Evolutionary conservation across 768 basidiomycete genomes (phyloP).

Genomic region (Candolleomyces eurysporus): DNA sequence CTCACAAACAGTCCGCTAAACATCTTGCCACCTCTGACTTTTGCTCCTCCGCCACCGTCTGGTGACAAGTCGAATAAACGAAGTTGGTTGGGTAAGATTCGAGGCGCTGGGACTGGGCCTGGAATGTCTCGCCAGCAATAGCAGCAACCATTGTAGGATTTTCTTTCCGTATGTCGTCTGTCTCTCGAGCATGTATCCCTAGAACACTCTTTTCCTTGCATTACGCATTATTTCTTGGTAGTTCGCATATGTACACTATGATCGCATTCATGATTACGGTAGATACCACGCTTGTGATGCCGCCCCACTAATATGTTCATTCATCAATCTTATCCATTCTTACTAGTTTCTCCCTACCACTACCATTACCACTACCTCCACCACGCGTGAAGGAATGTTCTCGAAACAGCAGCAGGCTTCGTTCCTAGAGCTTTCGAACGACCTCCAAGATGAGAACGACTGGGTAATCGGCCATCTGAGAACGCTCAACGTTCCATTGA

Average conservation of each 20-base stretch:
- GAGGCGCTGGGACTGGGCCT: conserved; percentile 31
- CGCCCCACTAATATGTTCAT: neutral
- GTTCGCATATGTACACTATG: conserved; percentile 6
- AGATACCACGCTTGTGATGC: neutral
- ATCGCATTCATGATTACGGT: conserved; percentile 3
- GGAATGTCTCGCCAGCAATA: conserved; percentile 4
- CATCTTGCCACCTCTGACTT: conserved; percentile 18
- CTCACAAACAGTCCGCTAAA: conserved; percentile 65
- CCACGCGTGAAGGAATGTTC: conserved; percentile 32
- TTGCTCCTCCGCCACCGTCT: conserved; percentile 26
- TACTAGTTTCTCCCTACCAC: neutral
- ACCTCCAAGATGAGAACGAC: conserved; percentile 52
- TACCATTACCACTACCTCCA: neutral
- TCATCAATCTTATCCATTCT: neutral
- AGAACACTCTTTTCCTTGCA: neutral
- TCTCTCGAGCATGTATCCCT: neutral
- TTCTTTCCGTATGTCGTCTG: neutral
- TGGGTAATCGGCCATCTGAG: conserved; percentile 55
- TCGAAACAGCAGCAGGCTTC: conserved; percentile 32
- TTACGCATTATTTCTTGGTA: neutral
- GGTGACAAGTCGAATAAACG: conserved; percentile 49
- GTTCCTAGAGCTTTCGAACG: conserved; percentile 54
- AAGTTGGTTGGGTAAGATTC: conserved; percentile 73
- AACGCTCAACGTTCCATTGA: conserved; percentile 46
- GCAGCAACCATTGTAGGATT: neutral